Percentiles rank a stretch among this genome's conserved stretches.
phyloP scores from a whole-genome alignment of 2,329 filamentous ascomycete genomes.

The Diaporthe sp. region DNA sequence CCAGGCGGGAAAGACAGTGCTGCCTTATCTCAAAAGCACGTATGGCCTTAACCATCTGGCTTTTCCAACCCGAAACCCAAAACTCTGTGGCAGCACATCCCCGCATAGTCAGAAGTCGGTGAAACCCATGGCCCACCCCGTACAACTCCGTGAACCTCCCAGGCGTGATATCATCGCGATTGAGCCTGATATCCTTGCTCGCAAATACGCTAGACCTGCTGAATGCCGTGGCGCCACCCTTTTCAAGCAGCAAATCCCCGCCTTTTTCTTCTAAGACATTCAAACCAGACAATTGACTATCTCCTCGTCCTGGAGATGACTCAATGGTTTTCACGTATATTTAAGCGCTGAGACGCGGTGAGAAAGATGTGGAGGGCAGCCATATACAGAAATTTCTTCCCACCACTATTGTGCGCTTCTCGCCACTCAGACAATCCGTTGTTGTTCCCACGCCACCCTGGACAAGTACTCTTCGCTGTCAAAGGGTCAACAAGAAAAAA shows the following conservation, averaged over 20 bases:
- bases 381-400: background rate
- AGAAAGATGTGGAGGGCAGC: background rate
- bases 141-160: too few relatives aligned
- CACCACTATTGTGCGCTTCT: background rate
- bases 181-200: conserved; percentile 31
- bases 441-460: too few relatives aligned
- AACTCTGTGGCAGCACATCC: background rate
- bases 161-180: conserved; percentile 16
- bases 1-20: background rate
- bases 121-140: background rate
- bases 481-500: background rate
- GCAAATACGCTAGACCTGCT: background rate
- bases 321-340: background rate
- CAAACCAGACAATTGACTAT: background rate
- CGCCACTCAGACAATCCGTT: background rate
- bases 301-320: background rate
- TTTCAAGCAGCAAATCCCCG: conserved; percentile 13
- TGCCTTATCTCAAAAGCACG: conserved; percentile 15
- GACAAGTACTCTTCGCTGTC: background rate
- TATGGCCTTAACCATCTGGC: background rate
- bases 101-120: conserved; percentile 4
- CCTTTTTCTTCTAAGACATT: conserved; percentile 10
- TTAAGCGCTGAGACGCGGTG: background rate
- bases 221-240: background rate
- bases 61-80: background rate